A percentile compares a stretch with the other conserved stretches of the same genome.
Conservation (phyloP, 768 basidiomycete genomes). For the Tulasnella sp. region DNA sequence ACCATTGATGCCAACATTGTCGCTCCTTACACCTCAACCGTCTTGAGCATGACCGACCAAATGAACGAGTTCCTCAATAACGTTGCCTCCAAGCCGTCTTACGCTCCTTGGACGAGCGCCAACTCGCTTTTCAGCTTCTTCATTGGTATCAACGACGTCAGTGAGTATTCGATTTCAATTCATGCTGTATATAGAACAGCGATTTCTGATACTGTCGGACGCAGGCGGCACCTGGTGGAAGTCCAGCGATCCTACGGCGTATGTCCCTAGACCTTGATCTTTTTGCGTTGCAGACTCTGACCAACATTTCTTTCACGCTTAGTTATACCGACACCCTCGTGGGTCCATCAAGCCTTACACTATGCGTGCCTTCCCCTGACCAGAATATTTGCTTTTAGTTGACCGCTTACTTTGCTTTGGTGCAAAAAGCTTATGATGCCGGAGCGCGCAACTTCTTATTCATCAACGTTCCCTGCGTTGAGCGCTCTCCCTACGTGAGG, state of each 20-base stretch:
- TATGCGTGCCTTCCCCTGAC: too few relatives aligned
- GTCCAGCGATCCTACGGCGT: not conserved
- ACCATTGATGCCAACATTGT: conserved; percentile 12
- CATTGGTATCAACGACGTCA: conserved; percentile 65
- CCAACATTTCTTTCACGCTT: not conserved
- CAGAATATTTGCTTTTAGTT: conserved; percentile 18
- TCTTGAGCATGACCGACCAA: conserved; percentile 41
- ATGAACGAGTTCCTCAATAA: conserved; percentile 45
- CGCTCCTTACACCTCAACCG: conserved; percentile 5
- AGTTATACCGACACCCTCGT: conserved; percentile 5
- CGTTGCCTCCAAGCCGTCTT: conserved; percentile 37
- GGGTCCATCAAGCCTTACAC: too few relatives aligned
- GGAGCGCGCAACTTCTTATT: conserved; percentile 55
- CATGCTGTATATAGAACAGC: too few relatives aligned
- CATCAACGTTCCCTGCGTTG: conserved; percentile 47
- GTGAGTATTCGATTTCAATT: conserved; percentile 19
- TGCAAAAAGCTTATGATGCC: conserved; percentile 26
- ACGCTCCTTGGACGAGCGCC: conserved; percentile 42
- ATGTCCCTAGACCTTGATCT: not conserved
- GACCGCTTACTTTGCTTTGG: conserved; percentile 37
- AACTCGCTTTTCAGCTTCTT: conserved; percentile 54
- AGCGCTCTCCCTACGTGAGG: conserved; percentile 45
- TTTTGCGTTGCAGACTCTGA: not conserved
- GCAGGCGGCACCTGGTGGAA: not conserved
- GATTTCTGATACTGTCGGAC: not conserved